Evolutionary conservation across 2,329 filamentous ascomycete genomes (phyloP), one percentile per base, ranked within the genome.

Genomic region (Fusarium agapanthi): DNA sequence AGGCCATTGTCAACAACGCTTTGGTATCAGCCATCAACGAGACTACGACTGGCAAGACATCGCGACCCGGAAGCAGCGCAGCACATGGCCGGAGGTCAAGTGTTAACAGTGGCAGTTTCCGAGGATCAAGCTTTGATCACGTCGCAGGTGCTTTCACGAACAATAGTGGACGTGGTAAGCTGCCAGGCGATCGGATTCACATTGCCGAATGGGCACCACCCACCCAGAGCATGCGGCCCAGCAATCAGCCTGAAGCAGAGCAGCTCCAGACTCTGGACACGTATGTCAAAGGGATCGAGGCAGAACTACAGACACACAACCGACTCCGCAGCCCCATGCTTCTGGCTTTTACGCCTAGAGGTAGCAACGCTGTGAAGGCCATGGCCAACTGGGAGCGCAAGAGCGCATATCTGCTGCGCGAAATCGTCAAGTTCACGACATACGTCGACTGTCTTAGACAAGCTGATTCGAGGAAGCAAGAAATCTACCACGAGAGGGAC

Each of bases 311-410:
- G 79, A 88, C 88, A 69, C 96, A 99, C 83, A 98, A 98, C 78
- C 92, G 95, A 79, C 86, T 98, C 73, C 91, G 96, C 74, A 90
- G 90, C 64, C 91, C 94, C 6, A 96, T 98, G 92, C 88, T 95
- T 61, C 87, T 97, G 61, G 95, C 96, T 14, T 98, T 97, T 80
- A 95, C 94, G 20, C 93, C 94, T 7, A 90, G 95, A 35, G 92
- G 95, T 69, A 88, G 90, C 41, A 98, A 98, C 78, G 89, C 91
- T 22, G 86, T 85, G 70, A 95, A 93, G 82, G 94, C 95, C 22
- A 95, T 98, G 93, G 88, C 91, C 26, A 99, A 99, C 82, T 99
- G 96, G 95, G 95, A 99, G 85, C 91, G 93, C 79, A 98, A 98
- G 85, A 97, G 94, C 62, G 92, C 93, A 35, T 97, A 98, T 80